These are phyloP conservation scores for Prunus salicina DNA, from an alignment of 306 rosid species.

Conservation along the genomic window DNA sequence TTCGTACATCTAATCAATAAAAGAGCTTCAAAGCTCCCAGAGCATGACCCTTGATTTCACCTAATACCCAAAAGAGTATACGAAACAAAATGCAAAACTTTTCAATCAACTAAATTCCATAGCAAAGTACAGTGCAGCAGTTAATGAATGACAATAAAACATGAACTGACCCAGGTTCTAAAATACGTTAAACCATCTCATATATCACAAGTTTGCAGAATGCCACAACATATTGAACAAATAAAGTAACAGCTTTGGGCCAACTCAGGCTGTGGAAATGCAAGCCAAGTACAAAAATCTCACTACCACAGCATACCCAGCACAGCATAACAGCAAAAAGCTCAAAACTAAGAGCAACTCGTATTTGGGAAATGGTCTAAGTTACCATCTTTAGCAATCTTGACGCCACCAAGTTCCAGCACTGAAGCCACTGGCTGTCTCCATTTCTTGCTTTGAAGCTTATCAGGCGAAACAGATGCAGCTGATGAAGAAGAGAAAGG, in stretches of 20 bases:
- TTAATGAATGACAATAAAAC: background rate
- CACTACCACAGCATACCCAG: background rate
- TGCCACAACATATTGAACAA: background rate
- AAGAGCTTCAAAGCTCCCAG: background rate
- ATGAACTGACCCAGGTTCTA: background rate
- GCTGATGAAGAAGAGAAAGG: slow-evolving; percentile 48
- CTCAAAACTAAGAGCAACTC: background rate
- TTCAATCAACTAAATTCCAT: background rate
- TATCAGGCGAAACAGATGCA: slow-evolving; percentile 28
- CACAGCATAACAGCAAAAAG: background rate
- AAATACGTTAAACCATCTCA: background rate
- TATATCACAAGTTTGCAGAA: background rate
- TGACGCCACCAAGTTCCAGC: slow-evolving; percentile 73
- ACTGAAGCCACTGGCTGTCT: slow-evolving; percentile 56
- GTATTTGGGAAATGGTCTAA: background rate
- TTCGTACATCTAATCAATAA: background rate
- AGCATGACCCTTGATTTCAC: background rate
- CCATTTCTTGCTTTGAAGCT: slow-evolving; percentile 60
- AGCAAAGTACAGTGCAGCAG: background rate
- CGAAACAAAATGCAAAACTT: background rate
- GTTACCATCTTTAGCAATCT: slow-evolving; percentile 65
- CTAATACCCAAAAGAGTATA: background rate
- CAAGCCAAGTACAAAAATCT: background rate
- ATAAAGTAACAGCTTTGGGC: background rate
- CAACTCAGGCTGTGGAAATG: background rate